Evolutionary conservation across 306 rosid genomes (phyloP), one percentile per base, ranked within the genome.

Genomic region (Corylus americana): DNA sequence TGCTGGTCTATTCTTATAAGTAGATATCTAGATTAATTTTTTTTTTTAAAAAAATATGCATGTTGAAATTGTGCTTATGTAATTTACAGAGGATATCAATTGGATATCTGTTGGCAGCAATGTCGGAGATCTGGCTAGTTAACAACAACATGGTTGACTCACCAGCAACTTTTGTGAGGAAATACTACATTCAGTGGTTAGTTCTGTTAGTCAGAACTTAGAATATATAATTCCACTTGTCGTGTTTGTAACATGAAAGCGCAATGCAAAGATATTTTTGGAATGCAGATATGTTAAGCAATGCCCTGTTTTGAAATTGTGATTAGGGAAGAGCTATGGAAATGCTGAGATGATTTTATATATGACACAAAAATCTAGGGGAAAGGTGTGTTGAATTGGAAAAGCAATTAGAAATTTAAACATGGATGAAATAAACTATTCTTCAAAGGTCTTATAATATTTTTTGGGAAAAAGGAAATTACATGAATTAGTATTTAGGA

Each of bases 131-230:
- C 84, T 90, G 93, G 94, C 85, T 90, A 73, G 90, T 90, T 68
- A 87, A 83, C 66, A 79, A 78, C 70, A 83, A 73, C 61, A 80
- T 72, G 55, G 93, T 89, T 45, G 93, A 87, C 76, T 88, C 94
- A 74, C 86, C 84, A 17, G 73, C 70, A 50, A 82, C 84, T 55
- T 90, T 84, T 76, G 79, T 82, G 79, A 86, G 83, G 88, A 92
- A 92, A 87, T 92, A 90, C 91, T 92, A 74, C 86, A 48, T 74
- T 74, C 94, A 90, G 85, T 90, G 97, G 97, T 92, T 74, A 84
- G 97, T 90, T 85, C 44, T 71, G 45, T 70, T 81, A 73, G 59
- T 64, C 70, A 18, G 61, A 45, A 16, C 54, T 64, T 73, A 18
- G 61, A 45, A 16, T 59, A n/a, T 18, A 64, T 54, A 73, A 63